Percentiles rank a stretch among this genome's conserved stretches.
phyloP scores from a whole-genome alignment of 2,329 filamentous ascomycete genomes.

The Arthrinium phaeospermum region DNA sequence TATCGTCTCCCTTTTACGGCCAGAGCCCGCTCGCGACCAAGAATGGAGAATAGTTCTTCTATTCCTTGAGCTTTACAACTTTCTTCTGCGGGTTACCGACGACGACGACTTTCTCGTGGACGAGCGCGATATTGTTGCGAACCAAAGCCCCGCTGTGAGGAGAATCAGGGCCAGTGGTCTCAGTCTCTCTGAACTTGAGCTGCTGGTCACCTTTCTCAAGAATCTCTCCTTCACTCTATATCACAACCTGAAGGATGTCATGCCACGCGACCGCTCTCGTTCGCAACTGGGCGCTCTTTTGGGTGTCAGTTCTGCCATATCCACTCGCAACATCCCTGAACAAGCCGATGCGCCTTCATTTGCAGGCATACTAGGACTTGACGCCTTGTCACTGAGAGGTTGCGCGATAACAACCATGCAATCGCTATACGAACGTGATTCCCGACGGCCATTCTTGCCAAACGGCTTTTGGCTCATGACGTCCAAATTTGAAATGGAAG shows the following conservation, averaged over 20 bases:
- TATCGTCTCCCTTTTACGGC: conserved; percentile 35
- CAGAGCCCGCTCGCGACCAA: conserved; percentile 51
- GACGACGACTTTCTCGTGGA: conserved; percentile 91
- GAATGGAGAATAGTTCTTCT: conserved; percentile 91
- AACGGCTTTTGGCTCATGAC: conserved; percentile 95
- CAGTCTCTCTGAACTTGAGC: conserved; percentile 71
- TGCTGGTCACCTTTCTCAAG: conserved; percentile 83
- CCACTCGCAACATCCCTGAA: conserved; percentile 13
- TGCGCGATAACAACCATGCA: conserved; percentile 80
- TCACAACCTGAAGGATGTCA: conserved; percentile 75
- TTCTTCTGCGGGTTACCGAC: conserved; percentile 89
- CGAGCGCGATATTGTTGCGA: conserved; percentile 47
- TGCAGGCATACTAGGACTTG: conserved; percentile 68
- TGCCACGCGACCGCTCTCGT: conserved; percentile 35
- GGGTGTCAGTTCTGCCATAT: conserved; percentile 26
- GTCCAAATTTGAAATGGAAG: conserved; percentile 81
- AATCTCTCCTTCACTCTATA: conserved; percentile 89
- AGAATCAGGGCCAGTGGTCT: conserved; percentile 70
- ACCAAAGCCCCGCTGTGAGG: conserved; percentile 48
- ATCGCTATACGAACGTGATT: conserved; percentile 93
- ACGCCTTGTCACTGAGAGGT: conserved; percentile 78
- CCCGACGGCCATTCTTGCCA: conserved; percentile 82
- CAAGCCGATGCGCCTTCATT: conserved; percentile 32
- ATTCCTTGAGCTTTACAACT: conserved; percentile 93
- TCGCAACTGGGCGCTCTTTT: conserved; percentile 30